Percentiles rank a stretch among this genome's conserved stretches.
phyloP scores from a whole-genome alignment of 805 yeast genomes.

The Candida argentea region DNA sequence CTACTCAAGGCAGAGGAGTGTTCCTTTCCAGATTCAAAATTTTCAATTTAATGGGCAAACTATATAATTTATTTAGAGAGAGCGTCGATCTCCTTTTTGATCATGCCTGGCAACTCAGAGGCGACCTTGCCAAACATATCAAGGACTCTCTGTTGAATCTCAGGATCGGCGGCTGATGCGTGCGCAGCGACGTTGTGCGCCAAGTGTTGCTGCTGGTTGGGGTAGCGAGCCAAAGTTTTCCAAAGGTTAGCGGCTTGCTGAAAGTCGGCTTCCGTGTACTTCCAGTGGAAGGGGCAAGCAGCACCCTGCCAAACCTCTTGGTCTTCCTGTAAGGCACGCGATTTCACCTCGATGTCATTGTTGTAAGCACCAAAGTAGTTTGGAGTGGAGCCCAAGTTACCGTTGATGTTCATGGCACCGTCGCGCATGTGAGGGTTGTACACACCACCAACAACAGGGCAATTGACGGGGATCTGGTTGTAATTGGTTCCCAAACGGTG shows the following conservation, averaged over 20 bases:
- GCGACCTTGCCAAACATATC: constrained; percentile 69
- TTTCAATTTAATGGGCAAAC: too few relatives aligned
- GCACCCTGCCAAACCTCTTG: constrained; percentile 80
- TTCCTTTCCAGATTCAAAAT: too few relatives aligned
- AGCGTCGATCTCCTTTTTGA: constrained; percentile 31
- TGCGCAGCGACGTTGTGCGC: constrained; percentile 81
- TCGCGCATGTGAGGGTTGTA: constrained; percentile 68
- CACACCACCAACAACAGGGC: constrained; percentile 47
- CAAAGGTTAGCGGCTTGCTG: constrained; percentile 71
- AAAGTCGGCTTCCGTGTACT: constrained; percentile 61
- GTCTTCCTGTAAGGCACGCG: constrained; percentile 43
- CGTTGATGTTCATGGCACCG: constrained; percentile 56
- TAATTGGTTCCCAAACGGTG: constrained; percentile 65
- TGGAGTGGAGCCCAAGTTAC: constrained; percentile 68
- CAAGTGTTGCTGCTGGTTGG: constrained; percentile 76
- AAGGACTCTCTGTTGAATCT: constrained; percentile 69
- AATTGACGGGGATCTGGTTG: constrained; percentile 60
- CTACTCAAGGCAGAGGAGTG: too few relatives aligned
- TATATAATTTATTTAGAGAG: neutral
- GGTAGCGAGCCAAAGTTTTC: constrained; percentile 64
- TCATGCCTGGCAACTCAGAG: constrained; percentile 53
- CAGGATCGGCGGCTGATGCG: constrained; percentile 55
- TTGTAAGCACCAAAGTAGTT: constrained; percentile 60
- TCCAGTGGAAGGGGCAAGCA: constrained; percentile 84
- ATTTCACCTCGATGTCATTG: constrained; percentile 38